Conservation (phyloP, 2,329 filamentous ascomycete genomes). For the Fusarium buxicola region DNA sequence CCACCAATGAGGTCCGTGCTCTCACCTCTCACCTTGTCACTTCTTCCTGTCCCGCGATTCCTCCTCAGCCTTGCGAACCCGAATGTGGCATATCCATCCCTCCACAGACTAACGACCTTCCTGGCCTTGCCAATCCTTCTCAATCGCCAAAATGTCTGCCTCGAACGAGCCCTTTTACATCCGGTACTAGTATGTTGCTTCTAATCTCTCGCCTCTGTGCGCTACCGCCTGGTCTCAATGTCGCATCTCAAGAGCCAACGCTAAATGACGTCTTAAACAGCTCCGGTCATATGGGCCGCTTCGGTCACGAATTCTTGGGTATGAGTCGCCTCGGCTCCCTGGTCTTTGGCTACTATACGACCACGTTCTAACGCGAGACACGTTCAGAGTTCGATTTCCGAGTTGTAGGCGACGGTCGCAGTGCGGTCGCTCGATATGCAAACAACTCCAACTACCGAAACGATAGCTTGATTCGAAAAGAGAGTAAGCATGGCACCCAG, state of each 20-base stretch:
- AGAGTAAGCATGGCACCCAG: slow-evolving; percentile 75
- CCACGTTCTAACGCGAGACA: slow-evolving; percentile 14
- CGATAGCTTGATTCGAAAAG: slow-evolving; percentile 98
- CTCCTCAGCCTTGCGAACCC: slow-evolving; percentile 44
- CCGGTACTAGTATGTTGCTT: slow-evolving; percentile 86
- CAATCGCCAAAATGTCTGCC: slow-evolving; percentile 66
- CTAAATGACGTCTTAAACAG: slow-evolving; percentile 59
- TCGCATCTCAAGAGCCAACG: slow-evolving; percentile 1
- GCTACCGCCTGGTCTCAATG: background rate
- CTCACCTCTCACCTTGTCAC: slow-evolving; percentile 11
- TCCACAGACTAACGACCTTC: slow-evolving; percentile 7
- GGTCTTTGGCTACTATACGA: background rate
- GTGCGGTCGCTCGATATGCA: slow-evolving; percentile 93
- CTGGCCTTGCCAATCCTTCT: background rate
- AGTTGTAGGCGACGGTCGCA: slow-evolving; percentile 90
- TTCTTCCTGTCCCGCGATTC: slow-evolving; percentile 34
- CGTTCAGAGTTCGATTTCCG: slow-evolving; percentile 92
- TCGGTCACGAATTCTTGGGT: slow-evolving; percentile 99
- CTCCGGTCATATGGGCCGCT: slow-evolving; percentile 96
- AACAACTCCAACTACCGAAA: slow-evolving; percentile 99
- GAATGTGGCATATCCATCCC: slow-evolving; percentile 14
- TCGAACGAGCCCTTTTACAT: slow-evolving; percentile 90
- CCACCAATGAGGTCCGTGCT: slow-evolving; percentile 42
- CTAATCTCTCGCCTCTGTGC: background rate
- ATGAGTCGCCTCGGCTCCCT: slow-evolving; percentile 10